These are phyloP conservation scores for Lophium mytilinum DNA, from an alignment of 495 filamentous ascomycete species.

Conservation along the genomic window DNA sequence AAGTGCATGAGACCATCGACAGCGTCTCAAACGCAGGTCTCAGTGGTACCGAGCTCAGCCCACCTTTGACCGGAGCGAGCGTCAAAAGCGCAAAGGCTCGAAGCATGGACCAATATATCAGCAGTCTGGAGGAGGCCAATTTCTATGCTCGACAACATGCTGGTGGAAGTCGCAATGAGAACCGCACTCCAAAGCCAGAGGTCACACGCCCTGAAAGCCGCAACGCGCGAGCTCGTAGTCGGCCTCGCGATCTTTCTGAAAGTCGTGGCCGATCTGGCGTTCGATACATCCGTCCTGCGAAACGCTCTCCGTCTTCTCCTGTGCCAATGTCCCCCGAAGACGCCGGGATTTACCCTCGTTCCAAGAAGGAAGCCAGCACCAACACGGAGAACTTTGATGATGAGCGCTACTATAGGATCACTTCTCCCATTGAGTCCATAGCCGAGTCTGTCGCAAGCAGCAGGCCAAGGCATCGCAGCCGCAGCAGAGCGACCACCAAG, in stretches of 20 bases:
- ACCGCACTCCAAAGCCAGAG: conserved; percentile 8
- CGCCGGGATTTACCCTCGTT: conserved; percentile 19
- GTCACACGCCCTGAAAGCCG: conserved; percentile 12
- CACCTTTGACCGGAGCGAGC: conserved; percentile 31
- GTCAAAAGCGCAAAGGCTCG: conserved; percentile 40
- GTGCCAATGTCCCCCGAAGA: conserved; percentile 90
- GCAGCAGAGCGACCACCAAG: conserved; percentile 17
- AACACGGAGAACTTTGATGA: conserved; percentile 39
- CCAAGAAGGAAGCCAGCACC: conserved; percentile 18
- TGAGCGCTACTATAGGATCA: conserved; percentile 36
- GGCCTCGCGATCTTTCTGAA: conserved; percentile 52
- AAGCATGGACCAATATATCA: conserved; percentile 79
- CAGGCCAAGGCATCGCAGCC: conserved; percentile 12
- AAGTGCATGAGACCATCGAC: conserved; percentile 24
- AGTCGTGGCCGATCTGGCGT: conserved; percentile 57
- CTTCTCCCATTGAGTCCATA: conserved; percentile 32
- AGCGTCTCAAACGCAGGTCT: conserved; percentile 1
- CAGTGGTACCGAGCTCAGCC: conserved; percentile 19
- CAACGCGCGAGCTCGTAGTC: conserved; percentile 35
- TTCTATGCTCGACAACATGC: conserved; percentile 49
- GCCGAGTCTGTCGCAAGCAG: conserved; percentile 15
- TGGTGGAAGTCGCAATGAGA: conserved; percentile 43
- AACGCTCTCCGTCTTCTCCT: conserved; percentile 81
- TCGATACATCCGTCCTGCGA: conserved; percentile 70
- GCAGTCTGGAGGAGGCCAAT: conserved; percentile 70